Base-by-base conservation (phyloP, 108 stramenopile genomes). In the Schizochytrium sp. region DNA sequence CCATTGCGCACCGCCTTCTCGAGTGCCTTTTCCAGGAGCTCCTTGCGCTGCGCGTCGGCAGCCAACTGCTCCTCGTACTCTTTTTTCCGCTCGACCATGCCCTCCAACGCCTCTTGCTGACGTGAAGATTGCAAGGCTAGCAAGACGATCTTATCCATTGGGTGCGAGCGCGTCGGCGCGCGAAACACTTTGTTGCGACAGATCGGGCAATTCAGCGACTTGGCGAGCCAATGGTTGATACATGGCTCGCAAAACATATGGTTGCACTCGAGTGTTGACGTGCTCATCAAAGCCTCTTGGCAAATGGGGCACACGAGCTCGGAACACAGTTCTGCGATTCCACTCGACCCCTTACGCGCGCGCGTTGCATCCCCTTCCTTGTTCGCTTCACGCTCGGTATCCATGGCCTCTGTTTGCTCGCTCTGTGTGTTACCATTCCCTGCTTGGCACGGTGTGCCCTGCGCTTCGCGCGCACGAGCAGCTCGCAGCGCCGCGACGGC, bases 231-330 rank as follows among this genome's bases (percentile, higher is more conserved):
- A 8, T 16, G 34, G 4, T 28, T 51, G 2, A 83, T 51, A 1
- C 76, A 83, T 21, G 76, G 76, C 48, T 83, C 76, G 51, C 76
- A 83, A 45, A 83, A 83, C 51, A 51, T 51, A 21, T 83, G 76
- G 2, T 51, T 51, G 76, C 76, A 83, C 76, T 83, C 76, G 47
- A 83, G 48, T 4, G 76, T 83, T 8, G 45, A 51, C 21, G 76
- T 83, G 76, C 5, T 83, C 10, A 83, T 19, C 45, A 83, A 21
- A 12, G 76, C 18, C 47, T 83, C 76, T 21, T 83, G 76, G 76
- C 76, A 83, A 21, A 83, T 83, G n/a, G 76, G 76, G 51, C 76
- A 83, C 47, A 51, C 51, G 14, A 83, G 48, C 25, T 83, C 76
- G n/a, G 47, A 51, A 21, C 76, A 51, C 2, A 83, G 76, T 44